Evolutionary conservation across 179 eudicot species (phyloP).

Genomic region (Carnegiea gigantea): DNA sequence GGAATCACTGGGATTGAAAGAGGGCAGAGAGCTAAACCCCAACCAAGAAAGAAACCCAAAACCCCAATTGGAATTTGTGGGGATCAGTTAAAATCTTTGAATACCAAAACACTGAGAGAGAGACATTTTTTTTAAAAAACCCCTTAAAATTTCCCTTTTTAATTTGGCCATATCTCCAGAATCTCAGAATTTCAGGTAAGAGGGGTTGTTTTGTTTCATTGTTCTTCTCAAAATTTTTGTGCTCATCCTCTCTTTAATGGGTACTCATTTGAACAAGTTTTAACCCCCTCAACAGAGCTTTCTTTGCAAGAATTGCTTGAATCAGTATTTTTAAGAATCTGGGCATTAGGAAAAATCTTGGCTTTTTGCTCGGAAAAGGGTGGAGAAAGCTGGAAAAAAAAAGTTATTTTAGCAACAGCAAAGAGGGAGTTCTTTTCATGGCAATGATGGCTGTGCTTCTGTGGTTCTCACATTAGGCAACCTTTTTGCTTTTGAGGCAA

Average conservation of each 20-base stretch:
- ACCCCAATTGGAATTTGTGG: slow-evolving; percentile 33
- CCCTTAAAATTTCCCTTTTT: background rate
- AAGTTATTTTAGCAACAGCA: background rate
- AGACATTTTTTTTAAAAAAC: background rate
- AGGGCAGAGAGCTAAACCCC: slow-evolving; percentile 28
- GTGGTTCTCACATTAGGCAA: slow-evolving; percentile 28
- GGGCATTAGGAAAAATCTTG: slow-evolving; percentile 29
- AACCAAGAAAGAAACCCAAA: slow-evolving; percentile 18
- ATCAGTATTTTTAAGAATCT: slow-evolving; percentile 23
- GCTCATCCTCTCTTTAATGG: slow-evolving; percentile 31
- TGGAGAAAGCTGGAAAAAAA: background rate
- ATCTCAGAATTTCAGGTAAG: slow-evolving; percentile 29
- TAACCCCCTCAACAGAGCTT: slow-evolving; percentile 6
- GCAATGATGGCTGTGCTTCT: slow-evolving; percentile 27
- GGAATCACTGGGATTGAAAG: slow-evolving; percentile 23
- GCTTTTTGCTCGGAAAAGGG: slow-evolving; percentile 20
- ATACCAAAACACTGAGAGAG: slow-evolving; percentile 28
- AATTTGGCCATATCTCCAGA: slow-evolving; percentile 28
- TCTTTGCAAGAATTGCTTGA: slow-evolving; percentile 26
- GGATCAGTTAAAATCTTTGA: slow-evolving; percentile 26
- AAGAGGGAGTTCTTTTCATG: slow-evolving; percentile 1
- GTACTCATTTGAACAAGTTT: slow-evolving; percentile 17
- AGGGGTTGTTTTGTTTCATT: slow-evolving; percentile 12
- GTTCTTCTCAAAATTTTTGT: slow-evolving; percentile 19
- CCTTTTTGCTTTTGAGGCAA: background rate